Base-by-base conservation (phyloP, 2,329 filamentous ascomycete genomes). In the Monilinia aucupariae region DNA sequence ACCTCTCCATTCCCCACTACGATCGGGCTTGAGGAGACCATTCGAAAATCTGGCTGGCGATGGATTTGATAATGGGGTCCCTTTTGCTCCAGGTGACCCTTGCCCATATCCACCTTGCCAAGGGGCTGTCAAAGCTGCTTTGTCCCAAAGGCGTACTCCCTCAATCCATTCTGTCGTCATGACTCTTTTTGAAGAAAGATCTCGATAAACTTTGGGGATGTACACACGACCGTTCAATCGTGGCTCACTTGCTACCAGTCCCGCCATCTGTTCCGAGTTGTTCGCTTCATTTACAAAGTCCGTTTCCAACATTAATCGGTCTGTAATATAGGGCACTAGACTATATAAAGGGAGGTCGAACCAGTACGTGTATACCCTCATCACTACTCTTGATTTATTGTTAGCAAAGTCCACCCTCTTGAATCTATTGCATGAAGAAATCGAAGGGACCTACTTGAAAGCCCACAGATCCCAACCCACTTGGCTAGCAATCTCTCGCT, bases 151-250 rank as follows among this genome's bases (percentile, higher is more conserved):
- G 1, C 92, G 84, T 2, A 96, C 86, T 8, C 94, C 94, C 76
- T 99, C 94, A 64, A 99, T 96, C 94, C 94, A 99, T 75, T 99
- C 94, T 0, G 93, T 92, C 0, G 92, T 96, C 79, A 99, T 88
- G 55, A 99, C 86, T 45, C 94, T 84, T 72, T 82, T 89, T 20
- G 89, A 92, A 59, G 86, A 92, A 34, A 97, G 82, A 65, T 96
- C 91, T 4, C 86, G 81, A 74, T 96, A 93, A 12, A 96, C 86
- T 47, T 86, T 83, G 0, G 94, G 94, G 9, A 99, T 87, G 74
- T 97, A 97, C 2, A 97, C 92, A 39, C 91, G 82, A 52, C 86
- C 87, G 30, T 85, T 85, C 43, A 99, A 80, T 32, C 88, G 81
- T 27, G 89, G 86, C 74, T 97, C 94, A 25, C 80, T 80, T 51